Evolutionary conservation across 2,329 filamentous ascomycete species (phyloP).

Genomic region (Ophiostoma australiae): DNA sequence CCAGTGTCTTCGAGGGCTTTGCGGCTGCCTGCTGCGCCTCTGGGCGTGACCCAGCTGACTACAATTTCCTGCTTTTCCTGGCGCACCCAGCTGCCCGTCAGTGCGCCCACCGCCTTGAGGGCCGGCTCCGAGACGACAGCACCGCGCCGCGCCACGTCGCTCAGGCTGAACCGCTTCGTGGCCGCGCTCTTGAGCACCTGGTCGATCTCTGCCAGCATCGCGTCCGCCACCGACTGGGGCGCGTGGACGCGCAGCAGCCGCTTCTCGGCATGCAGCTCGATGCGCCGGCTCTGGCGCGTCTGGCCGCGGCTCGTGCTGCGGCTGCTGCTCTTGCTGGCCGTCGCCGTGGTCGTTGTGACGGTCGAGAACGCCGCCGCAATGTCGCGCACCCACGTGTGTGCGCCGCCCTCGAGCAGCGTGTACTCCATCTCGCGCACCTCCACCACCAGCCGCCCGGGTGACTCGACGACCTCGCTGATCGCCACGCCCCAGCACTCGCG

Average conservation of each 20-base stretch:
- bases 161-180: conserved; percentile 19
- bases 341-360: conserved; percentile 14
- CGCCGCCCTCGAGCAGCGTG: conserved; percentile 41
- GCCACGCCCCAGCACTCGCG: conserved; percentile 48
- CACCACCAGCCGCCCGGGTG: conserved; percentile 40
- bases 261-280: conserved; percentile 35
- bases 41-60: conserved; percentile 24
- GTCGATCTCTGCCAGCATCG: conserved; percentile 36
- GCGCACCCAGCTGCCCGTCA: conserved; percentile 40
- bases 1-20: conserved; percentile 35
- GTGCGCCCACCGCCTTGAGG: conserved; percentile 37
- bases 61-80: conserved; percentile 12
- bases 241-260: conserved; percentile 37
- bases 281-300: conserved; percentile 28
- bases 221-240: conserved; percentile 36
- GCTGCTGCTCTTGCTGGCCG: conserved; percentile 31
- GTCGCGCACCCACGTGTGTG: conserved; percentile 35
- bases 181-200: conserved; percentile 31
- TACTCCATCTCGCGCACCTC: conserved; percentile 41
- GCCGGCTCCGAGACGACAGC: conserved; percentile 14
- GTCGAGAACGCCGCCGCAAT: conserved; percentile 30
- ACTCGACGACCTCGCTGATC: conserved; percentile 42
- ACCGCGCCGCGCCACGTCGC: background rate
- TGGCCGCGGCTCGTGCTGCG: conserved; percentile 31
- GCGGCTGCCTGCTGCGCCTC: background rate